phyloP scores from a whole-genome alignment of 257 asterid genomes.

The Penstemon barbatus region DNA sequence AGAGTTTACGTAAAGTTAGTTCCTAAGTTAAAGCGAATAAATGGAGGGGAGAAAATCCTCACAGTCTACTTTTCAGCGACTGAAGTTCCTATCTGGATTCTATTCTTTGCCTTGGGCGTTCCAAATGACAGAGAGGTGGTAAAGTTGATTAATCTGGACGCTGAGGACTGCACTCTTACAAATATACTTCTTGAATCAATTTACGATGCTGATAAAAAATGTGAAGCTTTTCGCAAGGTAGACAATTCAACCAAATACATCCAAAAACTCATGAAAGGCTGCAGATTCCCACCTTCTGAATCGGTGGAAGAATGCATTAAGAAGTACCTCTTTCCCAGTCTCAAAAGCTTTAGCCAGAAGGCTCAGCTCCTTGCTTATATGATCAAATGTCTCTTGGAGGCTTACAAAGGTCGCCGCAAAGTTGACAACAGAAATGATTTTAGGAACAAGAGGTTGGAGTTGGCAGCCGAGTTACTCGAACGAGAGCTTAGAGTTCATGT shows the following conservation, averaged over 20 bases:
- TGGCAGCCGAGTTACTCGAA: conserved; percentile 87
- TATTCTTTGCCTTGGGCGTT: conserved; percentile 77
- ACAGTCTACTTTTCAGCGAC: conserved; percentile 56
- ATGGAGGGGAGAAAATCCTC: conserved; percentile 62
- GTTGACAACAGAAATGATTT: conserved; percentile 83
- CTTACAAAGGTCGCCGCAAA: conserved; percentile 70
- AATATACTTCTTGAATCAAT: conserved; percentile 47
- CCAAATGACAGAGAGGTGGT: no score
- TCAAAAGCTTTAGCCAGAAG: conserved; percentile 56
- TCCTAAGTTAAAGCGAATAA: conserved; percentile 50
- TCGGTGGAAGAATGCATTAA: conserved; percentile 63
- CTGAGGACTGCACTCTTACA: background rate
- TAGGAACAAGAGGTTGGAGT: conserved; percentile 85
- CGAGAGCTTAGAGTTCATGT: conserved; percentile 73
- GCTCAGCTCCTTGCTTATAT: conserved; percentile 81
- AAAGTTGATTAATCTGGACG: no score
- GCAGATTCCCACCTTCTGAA: conserved; percentile 72
- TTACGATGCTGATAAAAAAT: conserved; percentile 65
- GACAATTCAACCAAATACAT: conserved; percentile 47
- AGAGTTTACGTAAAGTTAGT: conserved; percentile 67
- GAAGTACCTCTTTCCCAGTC: conserved; percentile 65
- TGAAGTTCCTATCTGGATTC: conserved; percentile 81
- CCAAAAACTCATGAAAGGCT: conserved; percentile 42
- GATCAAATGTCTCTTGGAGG: conserved; percentile 82
- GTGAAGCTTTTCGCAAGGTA: conserved; percentile 57